A percentile compares a stretch with the other conserved stretches of the same genome.
phyloP scores from a whole-genome alignment of 192 early-diverging fungal species.

The Coemansia sp. region DNA sequence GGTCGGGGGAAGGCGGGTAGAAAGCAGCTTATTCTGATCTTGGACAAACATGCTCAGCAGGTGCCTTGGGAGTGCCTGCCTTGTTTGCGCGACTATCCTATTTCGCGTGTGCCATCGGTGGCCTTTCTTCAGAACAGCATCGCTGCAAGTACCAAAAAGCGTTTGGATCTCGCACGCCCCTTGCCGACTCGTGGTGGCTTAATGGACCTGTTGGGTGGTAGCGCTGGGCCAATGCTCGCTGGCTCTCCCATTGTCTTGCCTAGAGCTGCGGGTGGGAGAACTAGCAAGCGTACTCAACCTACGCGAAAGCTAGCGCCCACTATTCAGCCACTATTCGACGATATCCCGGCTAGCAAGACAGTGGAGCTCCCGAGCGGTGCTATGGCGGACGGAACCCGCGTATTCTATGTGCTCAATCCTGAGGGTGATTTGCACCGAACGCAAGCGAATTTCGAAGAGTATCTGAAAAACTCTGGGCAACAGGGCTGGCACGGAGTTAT shows the following conservation, averaged over 20 bases:
- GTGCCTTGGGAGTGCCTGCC: constrained; percentile 93
- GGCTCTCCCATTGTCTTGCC: neutral
- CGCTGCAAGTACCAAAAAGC: constrained; percentile 9
- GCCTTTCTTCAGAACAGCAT: constrained; percentile 71
- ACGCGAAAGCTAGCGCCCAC: neutral
- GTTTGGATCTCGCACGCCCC: neutral
- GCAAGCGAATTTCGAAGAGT: constrained; percentile 72
- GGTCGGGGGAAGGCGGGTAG: constrained; percentile 25
- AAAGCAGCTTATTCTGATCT: constrained; percentile 78
- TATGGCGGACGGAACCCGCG: constrained; percentile 47
- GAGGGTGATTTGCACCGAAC: constrained; percentile 83
- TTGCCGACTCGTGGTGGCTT: neutral
- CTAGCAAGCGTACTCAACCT: neutral
- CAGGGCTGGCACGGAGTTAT: constrained; percentile 73
- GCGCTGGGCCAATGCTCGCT: neutral
- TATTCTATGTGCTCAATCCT: constrained; percentile 92
- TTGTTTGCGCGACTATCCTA: constrained; percentile 64
- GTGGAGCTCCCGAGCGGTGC: constrained; percentile 16
- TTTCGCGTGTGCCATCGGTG: constrained; percentile 82
- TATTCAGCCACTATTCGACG: neutral
- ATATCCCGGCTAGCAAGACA: too few species aligned
- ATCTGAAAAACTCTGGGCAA: constrained; percentile 11
- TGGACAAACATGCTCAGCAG: constrained; percentile 82
- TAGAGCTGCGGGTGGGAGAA: neutral
- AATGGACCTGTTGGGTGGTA: neutral